phyloP scores from a whole-genome alignment of 306 rosid genomes.

The Ammopiptanthus mongolicus region DNA sequence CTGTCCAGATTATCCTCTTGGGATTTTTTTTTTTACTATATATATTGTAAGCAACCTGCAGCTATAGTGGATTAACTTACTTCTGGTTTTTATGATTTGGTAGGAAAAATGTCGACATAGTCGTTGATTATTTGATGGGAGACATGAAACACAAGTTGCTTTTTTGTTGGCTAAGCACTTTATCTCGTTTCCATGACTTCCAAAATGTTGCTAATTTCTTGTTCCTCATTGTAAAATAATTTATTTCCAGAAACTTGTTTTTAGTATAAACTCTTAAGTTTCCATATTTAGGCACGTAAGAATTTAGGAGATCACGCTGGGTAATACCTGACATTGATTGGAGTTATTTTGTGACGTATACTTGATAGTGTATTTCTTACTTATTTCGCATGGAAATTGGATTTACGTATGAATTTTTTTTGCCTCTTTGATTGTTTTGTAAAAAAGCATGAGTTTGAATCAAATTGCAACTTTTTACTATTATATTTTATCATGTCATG shows the following conservation, averaged over 20 bases:
- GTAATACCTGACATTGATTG: too few species aligned
- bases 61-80: not conserved
- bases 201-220: not conserved
- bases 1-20: too few species aligned
- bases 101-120: slow-evolving; percentile 49
- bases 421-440: not conserved
- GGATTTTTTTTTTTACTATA: too few species aligned
- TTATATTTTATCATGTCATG: not conserved
- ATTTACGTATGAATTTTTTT: not conserved
- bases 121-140: slow-evolving; percentile 52
- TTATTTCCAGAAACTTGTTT: too few species aligned
- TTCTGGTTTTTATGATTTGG: slow-evolving; percentile 3
- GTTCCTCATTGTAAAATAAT: not conserved
- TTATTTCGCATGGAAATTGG: not conserved
- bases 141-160: slow-evolving; percentile 51
- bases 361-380: too few species aligned
- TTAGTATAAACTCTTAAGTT: too few species aligned
- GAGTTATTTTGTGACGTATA: too few species aligned
- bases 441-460: not conserved
- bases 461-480: not conserved
- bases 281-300: not conserved
- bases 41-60: not conserved
- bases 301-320: not conserved
- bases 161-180: slow-evolving; percentile 69
- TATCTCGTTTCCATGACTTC: not conserved